Percentiles rank a stretch among this genome's conserved stretches.
Conservation (phyloP, 1,284 basidiomycete genomes). For the Pseudozyma flocculosa region DNA sequence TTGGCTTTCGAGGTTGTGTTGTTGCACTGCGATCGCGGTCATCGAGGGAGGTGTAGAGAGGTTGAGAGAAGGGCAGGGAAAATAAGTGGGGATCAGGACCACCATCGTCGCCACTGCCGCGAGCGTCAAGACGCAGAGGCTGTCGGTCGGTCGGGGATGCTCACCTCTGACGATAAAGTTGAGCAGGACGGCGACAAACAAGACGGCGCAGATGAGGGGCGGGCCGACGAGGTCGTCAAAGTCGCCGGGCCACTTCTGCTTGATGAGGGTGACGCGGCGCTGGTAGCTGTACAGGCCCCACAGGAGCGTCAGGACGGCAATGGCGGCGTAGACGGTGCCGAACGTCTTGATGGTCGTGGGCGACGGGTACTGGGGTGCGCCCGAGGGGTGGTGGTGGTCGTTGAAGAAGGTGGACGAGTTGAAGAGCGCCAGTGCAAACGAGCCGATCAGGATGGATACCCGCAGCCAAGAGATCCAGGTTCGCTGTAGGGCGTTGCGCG, state of each 20-base stretch:
- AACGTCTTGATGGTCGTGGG: slow-evolving; percentile 69
- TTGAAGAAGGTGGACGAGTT: slow-evolving; percentile 68
- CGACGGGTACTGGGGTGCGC: slow-evolving; percentile 13
- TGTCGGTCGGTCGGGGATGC: too few relatives aligned
- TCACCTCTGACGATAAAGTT: slow-evolving; percentile 54
- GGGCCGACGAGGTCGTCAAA: slow-evolving; percentile 63
- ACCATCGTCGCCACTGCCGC: too few relatives aligned
- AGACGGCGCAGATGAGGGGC: slow-evolving; percentile 51
- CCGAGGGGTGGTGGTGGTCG: slow-evolving; percentile 29
- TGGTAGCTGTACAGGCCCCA: slow-evolving; percentile 89
- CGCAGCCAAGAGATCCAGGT: slow-evolving; percentile 89
- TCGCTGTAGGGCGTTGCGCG: slow-evolving; percentile 23
- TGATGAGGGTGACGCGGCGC: slow-evolving; percentile 84
- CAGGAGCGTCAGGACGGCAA: slow-evolving; percentile 61
- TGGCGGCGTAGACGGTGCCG: slow-evolving; percentile 78
- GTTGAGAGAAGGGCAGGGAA: too few relatives aligned
- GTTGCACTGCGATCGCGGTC: too few relatives aligned
- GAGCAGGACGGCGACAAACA: slow-evolving; percentile 53
- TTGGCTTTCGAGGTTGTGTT: too few relatives aligned
- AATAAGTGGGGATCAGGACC: too few relatives aligned
- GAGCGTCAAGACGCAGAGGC: too few relatives aligned
- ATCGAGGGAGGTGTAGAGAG: too few relatives aligned
- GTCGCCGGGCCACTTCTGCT: slow-evolving; percentile 81
- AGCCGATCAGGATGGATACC: slow-evolving; percentile 78
- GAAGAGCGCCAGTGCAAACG: slow-evolving; percentile 82